Base-by-base conservation (phyloP, 1,139 yeast species). In the Sugiyamaella castrensis region DNA sequence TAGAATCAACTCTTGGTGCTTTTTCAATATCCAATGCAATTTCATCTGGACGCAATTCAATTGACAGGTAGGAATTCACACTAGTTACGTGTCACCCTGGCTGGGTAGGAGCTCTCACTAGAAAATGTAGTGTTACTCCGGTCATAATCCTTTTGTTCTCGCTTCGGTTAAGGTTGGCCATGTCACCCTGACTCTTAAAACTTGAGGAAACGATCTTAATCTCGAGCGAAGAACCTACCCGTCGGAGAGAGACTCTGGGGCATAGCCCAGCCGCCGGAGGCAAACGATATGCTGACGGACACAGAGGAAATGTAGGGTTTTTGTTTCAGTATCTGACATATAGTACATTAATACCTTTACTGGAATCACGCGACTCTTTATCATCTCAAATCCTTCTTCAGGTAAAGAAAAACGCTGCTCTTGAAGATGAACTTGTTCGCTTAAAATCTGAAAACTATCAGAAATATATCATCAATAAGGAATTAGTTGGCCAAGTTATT, bases 291-390 rank as follows among this genome's bases (percentile, higher is more conserved):
- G 24, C 24, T 19, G 24, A 19, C 5, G 24, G 24, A 4, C 24
- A 4, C 5, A 5, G 24, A 5, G 5, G 24, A 3, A 19, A 19
- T 19, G 3, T 19, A 4, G 24, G 24, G 24, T 3, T 19, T 19
- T n/a, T n/a, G n/a, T n/a, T 19, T 19, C 24, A 19, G 5, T 19
- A 38, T 12, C 40, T 46, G 28, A 31, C 35, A n/a, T 8, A 11
- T 29, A 46, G 45, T 26, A 26, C 46, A 11, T 26, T 55, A 19
- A 29, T 39, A 12, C 51, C 37, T 6, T 44, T 53, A 15, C 36
- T 54, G 7, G 46, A 47, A 11, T 41, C 33, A n/a, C 43, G 58
- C 9, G 61, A 56, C 40, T 34, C 8, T 8, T 34, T 51, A 12
- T 53, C 59, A 3, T 39, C 46, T 15, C 43, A 39, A 16, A 38